Evolutionary conservation across 2,329 filamentous ascomycete genomes (phyloP).

Genomic region (Aspergillus arachidicola): DNA sequence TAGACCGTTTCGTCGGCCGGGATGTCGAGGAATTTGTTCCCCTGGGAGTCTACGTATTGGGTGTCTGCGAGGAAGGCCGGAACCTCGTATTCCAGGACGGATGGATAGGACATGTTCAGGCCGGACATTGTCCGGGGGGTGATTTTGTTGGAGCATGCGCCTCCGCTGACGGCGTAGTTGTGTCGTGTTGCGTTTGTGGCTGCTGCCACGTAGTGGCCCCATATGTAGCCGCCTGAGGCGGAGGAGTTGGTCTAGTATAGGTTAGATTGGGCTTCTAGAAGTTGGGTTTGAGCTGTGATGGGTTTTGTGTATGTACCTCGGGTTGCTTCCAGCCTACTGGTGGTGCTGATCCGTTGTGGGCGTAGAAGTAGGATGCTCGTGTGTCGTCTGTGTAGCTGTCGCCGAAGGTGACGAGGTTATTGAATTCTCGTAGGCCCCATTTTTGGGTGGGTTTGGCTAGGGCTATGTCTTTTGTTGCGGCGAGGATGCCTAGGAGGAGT

Average conservation of each 20-base stretch:
- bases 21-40: slow-evolving; percentile 40
- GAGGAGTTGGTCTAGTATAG: slow-evolving; percentile 51
- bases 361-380: slow-evolving; percentile 64
- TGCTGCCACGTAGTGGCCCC: slow-evolving; percentile 68
- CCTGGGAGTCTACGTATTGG: slow-evolving; percentile 19
- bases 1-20: slow-evolving; percentile 67
- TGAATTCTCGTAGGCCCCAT: slow-evolving; percentile 47
- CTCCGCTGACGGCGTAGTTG: slow-evolving; percentile 74
- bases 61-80: slow-evolving; percentile 42
- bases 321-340: slow-evolving; percentile 61
- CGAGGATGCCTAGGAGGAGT: not conserved
- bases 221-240: slow-evolving; percentile 66
- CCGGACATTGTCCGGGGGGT: slow-evolving; percentile 55
- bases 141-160: slow-evolving; percentile 71
- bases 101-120: slow-evolving; percentile 45
- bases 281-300: not conserved
- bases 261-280: not conserved
- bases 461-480: slow-evolving; percentile 3
- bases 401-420: slow-evolving; percentile 69
- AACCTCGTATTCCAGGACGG: slow-evolving; percentile 57
- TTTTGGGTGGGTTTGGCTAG: slow-evolving; percentile 1
- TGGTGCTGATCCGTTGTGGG: slow-evolving; percentile 61
- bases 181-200: slow-evolving; percentile 55
- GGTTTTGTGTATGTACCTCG: slow-evolving; percentile 35
- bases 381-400: slow-evolving; percentile 78